Evolutionary conservation across 2,329 filamentous ascomycete genomes (phyloP), one percentile per base, ranked within the genome.

Genomic region (Knufia petricola): DNA sequence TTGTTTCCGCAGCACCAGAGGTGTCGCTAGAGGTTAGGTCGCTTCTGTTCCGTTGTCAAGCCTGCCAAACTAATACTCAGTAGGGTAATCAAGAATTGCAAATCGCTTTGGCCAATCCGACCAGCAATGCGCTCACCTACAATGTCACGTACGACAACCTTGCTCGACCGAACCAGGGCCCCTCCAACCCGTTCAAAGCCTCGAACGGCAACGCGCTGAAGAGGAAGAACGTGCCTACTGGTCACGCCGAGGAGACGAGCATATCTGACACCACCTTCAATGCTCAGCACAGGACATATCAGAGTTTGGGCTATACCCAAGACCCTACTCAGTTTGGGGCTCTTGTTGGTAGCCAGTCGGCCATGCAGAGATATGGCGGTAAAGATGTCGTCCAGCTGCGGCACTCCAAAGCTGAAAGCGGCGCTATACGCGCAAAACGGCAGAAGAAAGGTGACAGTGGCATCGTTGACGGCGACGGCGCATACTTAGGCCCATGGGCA

Each of bases 401-500:
- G 39, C 69, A 81, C 10, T 71, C 78, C 23, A 95, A 94, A 66
- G 84, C 85, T 55, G 77, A 82, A 49, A 81, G 82, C 3, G 79
- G 79, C 31, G 73, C 72, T 50, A 70, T 87, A 64, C 74, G 84
- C 41, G 73, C 81, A n/a, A 85, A 82, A 58, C 76, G 92, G 52
- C 88, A 96, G 66, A 80, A 73, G 57, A 95, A 92, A 62, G 92
- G 92, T 41, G 82, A 90, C 63, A 79, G 87, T 36, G 80, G 82
- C 15, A 76, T 95, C 32, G 84, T 89, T 0, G 89, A 95, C 60
- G 92, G 92, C 0, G 81, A 87, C 6, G 84, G 83, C 47, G 83
- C 88, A 39, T 98, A 98, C 66, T 77, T 94, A 31, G 94, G 94
- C 0, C 94, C 92, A 0, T 98, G 94, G 94, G 94, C 92, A 7